Evolutionary conservation across 2,329 filamentous ascomycete genomes (phyloP), one percentile per base, ranked within the genome.

Genomic region (Colletotrichum sp.): DNA sequence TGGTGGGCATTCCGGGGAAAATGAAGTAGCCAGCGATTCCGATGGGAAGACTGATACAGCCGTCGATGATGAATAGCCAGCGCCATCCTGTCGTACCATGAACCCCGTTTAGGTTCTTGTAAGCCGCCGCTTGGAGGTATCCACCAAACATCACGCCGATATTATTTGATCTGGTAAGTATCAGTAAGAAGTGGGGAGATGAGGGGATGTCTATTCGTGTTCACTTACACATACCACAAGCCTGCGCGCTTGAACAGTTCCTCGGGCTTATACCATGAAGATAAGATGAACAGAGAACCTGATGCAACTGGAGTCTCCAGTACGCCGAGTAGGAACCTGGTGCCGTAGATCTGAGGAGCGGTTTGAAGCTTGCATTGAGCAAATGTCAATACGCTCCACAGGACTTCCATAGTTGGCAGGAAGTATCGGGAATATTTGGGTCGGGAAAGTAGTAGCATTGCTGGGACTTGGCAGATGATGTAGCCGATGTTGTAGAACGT

Each of bases 41-140:
- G 12, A 91, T 85, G 0, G 89, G 89, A 4, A 91, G 82, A 1
- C 87, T 89, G 78, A 91, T 90, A 34, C 90, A 84, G 1, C 89
- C 90, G 68, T 91, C 89, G 30, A 91, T 90, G 13, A 91, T 87
- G 66, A 91, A 91, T 0, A 90, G 81, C 88, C 85, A 89, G 63
- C 85, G 81, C 88, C 88, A 90, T 0, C 89, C 89, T 0, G 86
- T 81, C 80, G 88, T 85, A 0, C 88, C 89, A 6, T 81, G 82
- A 0, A 87, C 83, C 0, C 88, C 88, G 22, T 88, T 87, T 0
- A 90, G 82, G 30, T 88, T 88, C 15, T 83, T 87, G 78, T 90
- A 90, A 0, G 88, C 88, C 0, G 80, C 83, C 2, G 83, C 82
- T 78, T 84, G 83, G 0, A 85, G 78, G 30, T 85, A 84, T 1